Percentiles rank a stretch among this genome's conserved stretches.
phyloP scores from a whole-genome alignment of 2,329 filamentous ascomycete genomes.

The Claviceps sorghi region DNA sequence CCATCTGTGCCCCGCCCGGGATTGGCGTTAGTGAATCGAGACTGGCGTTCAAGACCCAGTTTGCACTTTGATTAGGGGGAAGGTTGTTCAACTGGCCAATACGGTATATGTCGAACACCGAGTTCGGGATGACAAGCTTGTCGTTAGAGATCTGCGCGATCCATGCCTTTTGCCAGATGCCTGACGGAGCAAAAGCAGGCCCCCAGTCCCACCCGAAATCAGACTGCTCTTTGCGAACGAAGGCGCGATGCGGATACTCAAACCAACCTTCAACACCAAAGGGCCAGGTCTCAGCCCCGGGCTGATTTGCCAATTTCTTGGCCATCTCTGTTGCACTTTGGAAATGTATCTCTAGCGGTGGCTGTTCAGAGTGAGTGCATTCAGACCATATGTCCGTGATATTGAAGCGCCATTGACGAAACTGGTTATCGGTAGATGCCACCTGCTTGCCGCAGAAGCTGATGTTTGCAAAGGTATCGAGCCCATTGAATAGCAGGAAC shows the following conservation, averaged over 20 bases:
- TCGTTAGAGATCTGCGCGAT: conserved; percentile 26
- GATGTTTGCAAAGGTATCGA: conserved; percentile 46
- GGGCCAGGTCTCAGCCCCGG: conserved; percentile 4
- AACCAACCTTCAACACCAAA: conserved; percentile 6
- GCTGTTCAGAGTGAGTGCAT: conserved; percentile 3
- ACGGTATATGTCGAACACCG: conserved; percentile 43
- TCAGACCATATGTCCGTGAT: conserved; percentile 28
- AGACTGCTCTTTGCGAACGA: conserved; percentile 43
- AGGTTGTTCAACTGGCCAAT: conserved; percentile 43
- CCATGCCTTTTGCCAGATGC: conserved; percentile 46
- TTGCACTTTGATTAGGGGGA: conserved; percentile 37
- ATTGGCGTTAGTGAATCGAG: conserved; percentile 39
- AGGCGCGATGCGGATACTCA: conserved; percentile 10
- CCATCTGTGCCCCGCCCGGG: conserved; percentile 25
- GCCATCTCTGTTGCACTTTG: conserved; percentile 9
- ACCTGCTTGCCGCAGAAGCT: conserved; percentile 38
- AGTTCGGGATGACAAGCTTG: conserved; percentile 23
- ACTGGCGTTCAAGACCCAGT: conserved; percentile 48
- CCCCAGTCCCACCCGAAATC: conserved; percentile 55
- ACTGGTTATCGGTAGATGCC: conserved; percentile 46
- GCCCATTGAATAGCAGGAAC: conserved; percentile 43
- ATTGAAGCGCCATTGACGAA: conserved; percentile 46
- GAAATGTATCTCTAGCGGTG: conserved; percentile 10
- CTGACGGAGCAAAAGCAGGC: conserved; percentile 45
- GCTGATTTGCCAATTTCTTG: conserved; percentile 2